Evolutionary conservation across 805 yeast species (phyloP), one percentile per base, ranked within the genome.

Genomic region (Wickerhamiella lipophila): DNA sequence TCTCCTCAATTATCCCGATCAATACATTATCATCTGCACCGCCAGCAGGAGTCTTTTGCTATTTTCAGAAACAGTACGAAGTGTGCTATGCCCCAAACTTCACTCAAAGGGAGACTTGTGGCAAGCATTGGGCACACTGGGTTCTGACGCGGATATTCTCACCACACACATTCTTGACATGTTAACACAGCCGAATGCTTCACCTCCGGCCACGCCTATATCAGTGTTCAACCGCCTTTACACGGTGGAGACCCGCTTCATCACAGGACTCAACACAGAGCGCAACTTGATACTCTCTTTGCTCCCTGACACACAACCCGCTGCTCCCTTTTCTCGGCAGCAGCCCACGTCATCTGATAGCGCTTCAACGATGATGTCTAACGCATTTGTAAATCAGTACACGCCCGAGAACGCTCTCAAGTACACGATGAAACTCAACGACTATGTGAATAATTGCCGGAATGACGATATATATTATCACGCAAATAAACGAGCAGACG

Each of bases 391-490:
- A 29, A 30, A n/a, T 34, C 36, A 27, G 49, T 12, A 21, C 13
- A 21, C 36, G 3, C 44, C 22, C 13, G 45, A 26, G 22, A 26
- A 35, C 8, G 49, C 49, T 3, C 16, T 26, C 18, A 35, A 38
- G 18, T 49, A 39, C 42, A 39, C 39, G 23, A 19, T 30, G 22
- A 36, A 49, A 25, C 41, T 40, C 23, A 44, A 26, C 29, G 39
- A 30, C 36, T 43, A 49, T 32, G 46, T 49, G 18, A 19, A 19
- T 32, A 35, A 32, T n/a, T 36, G 49, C 36, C 49, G 40, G 26
- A 44, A 43, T 30, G 51, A 49, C 36, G 40, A 19, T 38, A 36
- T 30, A 18, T 38, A 29, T 23, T 25, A 49, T 27, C 34, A 39
- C 12, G 38, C 21, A 2, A 16, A 23, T 6, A 27, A 15, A 42